These are phyloP conservation scores for Venturiaceae sp. DNA, from an alignment of 2,329 filamentous ascomycete genomes.

Conservation along the genomic window DNA sequence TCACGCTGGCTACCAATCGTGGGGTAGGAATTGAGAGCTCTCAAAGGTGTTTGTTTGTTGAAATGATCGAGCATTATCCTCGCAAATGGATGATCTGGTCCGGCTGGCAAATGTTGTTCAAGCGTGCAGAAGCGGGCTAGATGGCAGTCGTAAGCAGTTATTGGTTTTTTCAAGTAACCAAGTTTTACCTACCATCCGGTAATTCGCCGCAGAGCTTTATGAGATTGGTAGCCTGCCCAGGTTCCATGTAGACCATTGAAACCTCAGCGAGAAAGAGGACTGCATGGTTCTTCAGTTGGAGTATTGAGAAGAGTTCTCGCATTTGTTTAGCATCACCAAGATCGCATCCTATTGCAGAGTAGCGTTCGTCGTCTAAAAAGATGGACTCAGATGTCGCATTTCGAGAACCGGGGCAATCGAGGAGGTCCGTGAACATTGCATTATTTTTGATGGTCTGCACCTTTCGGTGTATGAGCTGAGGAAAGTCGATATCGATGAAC, in stretches of 20 bases:
- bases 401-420: neutral
- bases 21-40: slow-evolving; percentile 62
- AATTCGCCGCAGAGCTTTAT: slow-evolving; percentile 43
- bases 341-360: slow-evolving; percentile 75
- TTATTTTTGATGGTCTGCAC: slow-evolving; percentile 55
- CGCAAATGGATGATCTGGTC: slow-evolving; percentile 71
- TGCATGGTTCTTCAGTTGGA: slow-evolving; percentile 48
- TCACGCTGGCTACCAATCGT: slow-evolving; percentile 52
- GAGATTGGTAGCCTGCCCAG: slow-evolving; percentile 59
- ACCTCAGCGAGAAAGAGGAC: slow-evolving; percentile 84
- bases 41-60: slow-evolving; percentile 68
- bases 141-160: neutral
- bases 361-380: slow-evolving; percentile 48
- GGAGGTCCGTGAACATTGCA: slow-evolving; percentile 37
- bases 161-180: slow-evolving; percentile 9
- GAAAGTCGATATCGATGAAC: slow-evolving; percentile 84
- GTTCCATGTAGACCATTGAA: slow-evolving; percentile 83
- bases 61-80: slow-evolving; percentile 80
- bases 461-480: slow-evolving; percentile 68
- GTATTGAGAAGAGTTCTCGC: slow-evolving; percentile 45
- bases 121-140: slow-evolving; percentile 73
- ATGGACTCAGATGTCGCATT: slow-evolving; percentile 8
- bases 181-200: slow-evolving; percentile 46
- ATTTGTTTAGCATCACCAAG: slow-evolving; percentile 57
- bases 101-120: slow-evolving; percentile 77